Percentiles rank a stretch among this genome's conserved stretches.
These are phyloP conservation scores for Pythium pyrilobum DNA, from an alignment of 352 stramenopile species.

Conservation along the genomic window DNA sequence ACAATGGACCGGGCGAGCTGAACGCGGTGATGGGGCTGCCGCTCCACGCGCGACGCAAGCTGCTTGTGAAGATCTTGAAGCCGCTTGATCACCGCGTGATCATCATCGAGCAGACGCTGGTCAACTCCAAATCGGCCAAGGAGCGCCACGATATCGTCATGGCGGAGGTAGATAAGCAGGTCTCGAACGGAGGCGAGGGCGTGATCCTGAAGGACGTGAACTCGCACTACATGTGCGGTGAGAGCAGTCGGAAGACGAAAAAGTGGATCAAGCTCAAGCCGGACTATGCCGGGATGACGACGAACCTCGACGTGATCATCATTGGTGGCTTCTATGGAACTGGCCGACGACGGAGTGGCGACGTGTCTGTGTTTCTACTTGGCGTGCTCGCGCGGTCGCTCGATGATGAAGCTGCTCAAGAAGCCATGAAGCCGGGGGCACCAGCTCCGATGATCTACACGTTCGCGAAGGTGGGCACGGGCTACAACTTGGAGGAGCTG, in stretches of 20 bases:
- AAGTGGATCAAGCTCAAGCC: conserved; percentile 87
- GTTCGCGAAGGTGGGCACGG: conserved; percentile 79
- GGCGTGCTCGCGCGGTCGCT: conserved; percentile 60
- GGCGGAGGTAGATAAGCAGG: conserved; percentile 66
- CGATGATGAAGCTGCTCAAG: conserved; percentile 37
- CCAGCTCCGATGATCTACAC: conserved; percentile 64
- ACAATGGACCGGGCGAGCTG: conserved; percentile 46
- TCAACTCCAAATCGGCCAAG: conserved; percentile 67
- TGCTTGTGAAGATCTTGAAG: conserved; percentile 63
- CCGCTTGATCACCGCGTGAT: conserved; percentile 68
- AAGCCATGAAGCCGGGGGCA: conserved; percentile 43
- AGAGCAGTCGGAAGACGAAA: conserved; percentile 70
- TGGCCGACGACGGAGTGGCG: conserved; percentile 62
- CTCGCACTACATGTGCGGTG: conserved; percentile 86
- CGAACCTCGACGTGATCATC: conserved; percentile 74
- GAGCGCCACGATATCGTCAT: conserved; percentile 78
- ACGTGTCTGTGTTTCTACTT: conserved; percentile 79
- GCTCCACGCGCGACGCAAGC: conserved; percentile 44
- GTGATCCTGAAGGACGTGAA: conserved; percentile 84
- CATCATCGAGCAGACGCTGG: conserved; percentile 76
- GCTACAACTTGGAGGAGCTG: conserved; percentile 78
- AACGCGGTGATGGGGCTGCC: conserved; percentile 73
- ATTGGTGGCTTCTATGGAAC: conserved; percentile 80
- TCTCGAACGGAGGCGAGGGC: conserved; percentile 73
- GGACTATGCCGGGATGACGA: conserved; percentile 84